Evolutionary conservation across 352 stramenopile genomes (phyloP).

Genomic region (Phytophthora podocarpi): DNA sequence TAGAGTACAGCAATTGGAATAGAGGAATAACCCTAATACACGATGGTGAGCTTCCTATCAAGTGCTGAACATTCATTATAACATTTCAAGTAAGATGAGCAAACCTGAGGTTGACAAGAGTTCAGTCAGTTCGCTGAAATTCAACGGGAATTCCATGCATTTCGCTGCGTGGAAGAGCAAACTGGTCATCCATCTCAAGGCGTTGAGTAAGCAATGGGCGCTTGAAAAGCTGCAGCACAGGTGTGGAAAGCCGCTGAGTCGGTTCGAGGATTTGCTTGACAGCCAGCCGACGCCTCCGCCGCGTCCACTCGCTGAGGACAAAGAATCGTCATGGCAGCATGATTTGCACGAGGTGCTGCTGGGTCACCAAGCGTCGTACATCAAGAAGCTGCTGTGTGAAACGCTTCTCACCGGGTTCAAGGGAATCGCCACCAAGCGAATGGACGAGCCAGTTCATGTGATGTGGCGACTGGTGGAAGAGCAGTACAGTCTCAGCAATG

Average conservation of each 20-base stretch:
- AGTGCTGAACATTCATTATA: not conserved
- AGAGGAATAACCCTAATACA: too few relatives aligned
- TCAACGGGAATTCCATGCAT: not conserved
- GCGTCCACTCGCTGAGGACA: not conserved
- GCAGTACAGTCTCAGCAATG: conserved; percentile 3
- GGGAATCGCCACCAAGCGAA: not conserved
- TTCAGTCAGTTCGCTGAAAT: not conserved
- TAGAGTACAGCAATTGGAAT: too few relatives aligned
- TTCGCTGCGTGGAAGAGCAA: not conserved
- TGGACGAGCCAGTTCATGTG: not conserved
- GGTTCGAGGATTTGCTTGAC: not conserved
- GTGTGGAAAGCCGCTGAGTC: too few relatives aligned
- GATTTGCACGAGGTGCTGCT: not conserved
- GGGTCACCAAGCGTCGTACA: not conserved
- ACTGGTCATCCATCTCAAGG: not conserved
- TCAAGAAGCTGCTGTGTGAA: conserved; percentile 8
- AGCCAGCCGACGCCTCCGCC: not conserved
- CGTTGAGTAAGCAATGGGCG: not conserved
- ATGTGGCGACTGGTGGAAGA: conserved; percentile 1
- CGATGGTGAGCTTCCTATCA: not conserved
- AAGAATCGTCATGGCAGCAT: not conserved
- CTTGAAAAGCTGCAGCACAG: not conserved
- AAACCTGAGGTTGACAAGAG: not conserved
- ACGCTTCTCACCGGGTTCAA: conserved; percentile 1
- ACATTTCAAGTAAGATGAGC: conserved; percentile 19